These are phyloP conservation scores for Aureobasidium lini DNA, from an alignment of 2,329 filamentous ascomycete genomes.

Conservation along the genomic window DNA sequence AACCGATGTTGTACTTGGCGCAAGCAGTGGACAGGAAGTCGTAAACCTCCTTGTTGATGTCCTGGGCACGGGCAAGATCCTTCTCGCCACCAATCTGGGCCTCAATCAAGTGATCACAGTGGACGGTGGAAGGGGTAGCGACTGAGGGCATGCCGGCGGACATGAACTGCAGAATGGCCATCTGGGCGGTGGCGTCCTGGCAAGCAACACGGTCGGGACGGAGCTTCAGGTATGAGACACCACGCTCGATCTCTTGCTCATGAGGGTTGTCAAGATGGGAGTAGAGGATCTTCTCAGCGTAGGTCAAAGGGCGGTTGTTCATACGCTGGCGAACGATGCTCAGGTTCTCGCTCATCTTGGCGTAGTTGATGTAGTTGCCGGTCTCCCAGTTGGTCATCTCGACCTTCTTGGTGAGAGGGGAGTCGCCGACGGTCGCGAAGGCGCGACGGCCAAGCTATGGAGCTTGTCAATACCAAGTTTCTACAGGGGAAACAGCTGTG, in stretches of 20 bases:
- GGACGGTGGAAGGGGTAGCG: conserved; percentile 88
- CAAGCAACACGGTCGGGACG: conserved; percentile 96
- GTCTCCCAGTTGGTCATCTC: conserved; percentile 96
- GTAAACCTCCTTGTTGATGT: conserved; percentile 99
- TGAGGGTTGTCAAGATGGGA: conserved; percentile 97
- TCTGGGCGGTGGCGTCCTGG: conserved; percentile 98
- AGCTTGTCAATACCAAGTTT: conserved; percentile 9
- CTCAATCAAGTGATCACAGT: conserved; percentile 99
- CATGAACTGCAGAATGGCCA: conserved; percentile 99
- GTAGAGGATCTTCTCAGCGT: conserved; percentile 86
- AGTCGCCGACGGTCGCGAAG: conserved; percentile 81
- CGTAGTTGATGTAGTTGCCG: conserved; percentile 96
- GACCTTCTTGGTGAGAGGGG: conserved; percentile 88
- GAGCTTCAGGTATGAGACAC: conserved; percentile 90
- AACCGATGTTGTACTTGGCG: conserved; percentile 99
- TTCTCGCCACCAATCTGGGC: conserved; percentile 87
- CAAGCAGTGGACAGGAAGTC: conserved; percentile 91
- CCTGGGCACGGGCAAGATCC: conserved; percentile 83
- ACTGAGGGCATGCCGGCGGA: conserved; percentile 93
- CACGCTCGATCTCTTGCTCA: conserved; percentile 91
- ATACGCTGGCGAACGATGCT: conserved; percentile 80
- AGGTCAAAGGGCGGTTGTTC: conserved; percentile 91
- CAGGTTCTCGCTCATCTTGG: conserved; percentile 98
- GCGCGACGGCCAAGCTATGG: conserved; percentile 46
- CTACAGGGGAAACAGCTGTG: background rate